Conservation (phyloP, 1,284 basidiomycete genomes). For the Chalciporus sp. region DNA sequence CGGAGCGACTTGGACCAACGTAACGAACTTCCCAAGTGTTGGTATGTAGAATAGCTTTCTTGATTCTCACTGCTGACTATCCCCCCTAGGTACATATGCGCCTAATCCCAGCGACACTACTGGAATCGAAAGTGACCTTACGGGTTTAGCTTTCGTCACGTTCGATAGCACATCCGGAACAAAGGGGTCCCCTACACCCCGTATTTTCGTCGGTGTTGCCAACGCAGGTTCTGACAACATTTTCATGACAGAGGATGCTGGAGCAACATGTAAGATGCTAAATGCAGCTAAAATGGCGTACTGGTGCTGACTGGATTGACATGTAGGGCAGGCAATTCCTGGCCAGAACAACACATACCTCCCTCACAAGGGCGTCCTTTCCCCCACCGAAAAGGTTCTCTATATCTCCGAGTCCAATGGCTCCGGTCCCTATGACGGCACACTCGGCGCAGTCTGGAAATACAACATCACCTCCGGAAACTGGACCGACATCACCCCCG, state of each 20-base stretch:
- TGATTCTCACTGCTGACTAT: not conserved
- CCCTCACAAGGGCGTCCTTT: slow-evolving; percentile 67
- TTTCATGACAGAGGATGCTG: slow-evolving; percentile 58
- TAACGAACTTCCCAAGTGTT: slow-evolving; percentile 56
- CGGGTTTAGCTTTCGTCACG: slow-evolving; percentile 64
- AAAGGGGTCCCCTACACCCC: slow-evolving; percentile 54
- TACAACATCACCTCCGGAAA: slow-evolving; percentile 53
- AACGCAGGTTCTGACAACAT: slow-evolving; percentile 55
- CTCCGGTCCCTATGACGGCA: slow-evolving; percentile 59
- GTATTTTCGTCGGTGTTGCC: slow-evolving; percentile 69
- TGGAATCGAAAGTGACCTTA: slow-evolving; percentile 58
- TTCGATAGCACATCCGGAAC: slow-evolving; percentile 62
- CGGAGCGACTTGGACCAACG: slow-evolving; percentile 57
- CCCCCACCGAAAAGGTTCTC: slow-evolving; percentile 54
- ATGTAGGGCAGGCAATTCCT: slow-evolving; percentile 54
- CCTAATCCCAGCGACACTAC: slow-evolving; percentile 20
- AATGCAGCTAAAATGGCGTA: not conserved
- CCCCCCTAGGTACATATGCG: slow-evolving; percentile 10
- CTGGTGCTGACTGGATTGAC: not conserved
- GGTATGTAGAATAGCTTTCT: slow-evolving; percentile 37
- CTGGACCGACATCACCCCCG: slow-evolving; percentile 61
- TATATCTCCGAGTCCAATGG: slow-evolving; percentile 59
- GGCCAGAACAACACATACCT: slow-evolving; percentile 61
- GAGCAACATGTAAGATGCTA: slow-evolving; percentile 50
- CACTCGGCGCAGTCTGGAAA: slow-evolving; percentile 47